Base-by-base conservation (phyloP, 2,329 filamentous ascomycete species). In the Cadophora luteo-olivacea region DNA sequence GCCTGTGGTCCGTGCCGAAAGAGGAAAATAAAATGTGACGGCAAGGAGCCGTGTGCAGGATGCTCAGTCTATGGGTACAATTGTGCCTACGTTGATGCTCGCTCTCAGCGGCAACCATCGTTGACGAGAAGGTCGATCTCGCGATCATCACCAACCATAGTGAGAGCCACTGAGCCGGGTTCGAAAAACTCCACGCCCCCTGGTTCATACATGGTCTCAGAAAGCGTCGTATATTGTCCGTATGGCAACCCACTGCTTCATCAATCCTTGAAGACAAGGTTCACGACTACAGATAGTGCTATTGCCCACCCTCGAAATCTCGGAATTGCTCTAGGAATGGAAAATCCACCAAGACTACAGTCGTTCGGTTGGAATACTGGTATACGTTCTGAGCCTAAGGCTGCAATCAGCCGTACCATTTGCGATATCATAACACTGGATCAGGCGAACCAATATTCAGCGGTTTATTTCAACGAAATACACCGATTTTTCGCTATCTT, bases 351-450 rank as follows among this genome's bases (percentile, higher is more conserved):
- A 6, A 74, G 77, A 25, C 67, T 81, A 19, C 79, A 81, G 65
- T 79, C 78, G 0, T 81, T 79, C 69, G 79, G 73, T 16, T 80
- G 78, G 69, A 79, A 81, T 65, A 64, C 75, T 11, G 78, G 78
- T 0, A 72, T 75, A 24, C 72, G 79, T 29, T 61, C 69, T 22
- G 79, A 80, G 52, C 69, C 73, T n/a, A 70, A 72, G 6, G 70
- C 68, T 61, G 52, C 63, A 0, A 72, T 71, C 8, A 67, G 68
- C 7, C 71, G 68, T 22, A 68, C 71, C 41, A 61, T 80, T 29
- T 69, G 70, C 69, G 73, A 25, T 19, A 16, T 19, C 41, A 45
- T 45, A 1, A 19, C 41, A 19, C 16, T 45, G 41, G 41, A 45
- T 45, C 41, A 45, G 14, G 12, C 19, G 4, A 45, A 45, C 14